Percentiles rank a stretch among this genome's conserved stretches.
Evolutionary conservation across 352 stramenopile species (phyloP).

Genomic region (Phytophthora rubi): DNA sequence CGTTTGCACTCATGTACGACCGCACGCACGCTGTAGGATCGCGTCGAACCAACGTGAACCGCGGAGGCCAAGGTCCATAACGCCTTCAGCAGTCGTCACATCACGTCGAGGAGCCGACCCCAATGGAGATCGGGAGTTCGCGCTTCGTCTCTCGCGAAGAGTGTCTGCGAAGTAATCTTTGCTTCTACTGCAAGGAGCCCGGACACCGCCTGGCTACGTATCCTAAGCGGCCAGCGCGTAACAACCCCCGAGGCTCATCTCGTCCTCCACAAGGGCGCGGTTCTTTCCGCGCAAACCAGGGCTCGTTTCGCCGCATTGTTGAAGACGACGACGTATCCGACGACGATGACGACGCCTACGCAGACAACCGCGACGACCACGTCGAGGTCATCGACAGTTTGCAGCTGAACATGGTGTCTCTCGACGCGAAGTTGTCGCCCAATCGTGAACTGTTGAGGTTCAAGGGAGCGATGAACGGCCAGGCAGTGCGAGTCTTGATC

Average conservation of each 20-base stretch:
- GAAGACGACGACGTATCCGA: too few relatives aligned
- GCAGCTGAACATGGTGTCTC: not conserved
- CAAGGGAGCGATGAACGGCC: slow-evolving; percentile 5
- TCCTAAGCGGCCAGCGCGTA: slow-evolving; percentile 9
- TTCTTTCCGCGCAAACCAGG: slow-evolving; percentile 1
- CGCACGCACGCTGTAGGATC: slow-evolving; percentile 6
- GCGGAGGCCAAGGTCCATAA: not conserved
- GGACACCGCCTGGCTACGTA: not conserved
- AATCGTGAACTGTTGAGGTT: slow-evolving; percentile 1
- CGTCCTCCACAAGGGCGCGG: not conserved
- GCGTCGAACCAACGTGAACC: not conserved
- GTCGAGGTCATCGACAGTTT: not conserved
- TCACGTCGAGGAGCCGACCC: not conserved
- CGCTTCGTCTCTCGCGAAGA: not conserved
- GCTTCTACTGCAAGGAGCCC: not conserved
- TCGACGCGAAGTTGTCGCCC: not conserved
- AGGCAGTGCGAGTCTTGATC: slow-evolving; percentile 6
- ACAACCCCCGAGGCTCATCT: not conserved
- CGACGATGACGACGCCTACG: too few relatives aligned
- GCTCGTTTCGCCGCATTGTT: not conserved
- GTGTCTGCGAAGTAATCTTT: too few relatives aligned
- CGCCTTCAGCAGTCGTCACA: not conserved
- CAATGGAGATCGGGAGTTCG: slow-evolving; percentile 5
- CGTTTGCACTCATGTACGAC: slow-evolving; percentile 17
- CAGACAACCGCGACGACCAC: not conserved